phyloP scores from a whole-genome alignment of 495 filamentous ascomycete genomes.

The Aspergillus haitiensis region DNA sequence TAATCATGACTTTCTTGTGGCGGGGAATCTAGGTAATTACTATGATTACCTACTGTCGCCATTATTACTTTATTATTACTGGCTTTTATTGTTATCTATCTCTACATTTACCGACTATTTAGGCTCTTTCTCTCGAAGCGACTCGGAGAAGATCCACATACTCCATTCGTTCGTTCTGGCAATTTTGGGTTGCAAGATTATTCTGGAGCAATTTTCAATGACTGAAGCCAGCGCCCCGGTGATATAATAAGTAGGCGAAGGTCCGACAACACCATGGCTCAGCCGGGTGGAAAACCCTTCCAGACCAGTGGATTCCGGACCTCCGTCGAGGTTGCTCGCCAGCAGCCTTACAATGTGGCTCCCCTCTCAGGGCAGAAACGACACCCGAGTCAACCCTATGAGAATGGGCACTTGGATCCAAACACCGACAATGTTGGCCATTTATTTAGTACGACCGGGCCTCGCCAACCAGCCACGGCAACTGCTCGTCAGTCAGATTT shows the following conservation, averaged over 20 bases:
- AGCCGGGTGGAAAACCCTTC: conserved; percentile 28
- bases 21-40: too few relatives aligned
- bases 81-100: background rate
- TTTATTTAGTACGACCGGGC: background rate
- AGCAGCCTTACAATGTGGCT: conserved; percentile 38
- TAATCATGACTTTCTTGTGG: too few relatives aligned
- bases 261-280: conserved; percentile 29
- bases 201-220: background rate
- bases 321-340: conserved; percentile 46
- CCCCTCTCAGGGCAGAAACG: conserved; percentile 48
- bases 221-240: conserved; percentile 3
- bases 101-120: background rate
- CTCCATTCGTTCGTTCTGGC: background rate
- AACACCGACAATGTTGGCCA: conserved; percentile 13
- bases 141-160: background rate
- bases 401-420: conserved; percentile 12
- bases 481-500: conserved; percentile 18
- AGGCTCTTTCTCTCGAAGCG: background rate
- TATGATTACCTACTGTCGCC: too few relatives aligned
- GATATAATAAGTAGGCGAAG: background rate
- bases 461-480: conserved; percentile 15
- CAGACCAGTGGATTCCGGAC: conserved; percentile 49
- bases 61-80: conserved; percentile 1
- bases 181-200: too few relatives aligned
- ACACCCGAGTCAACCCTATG: conserved; percentile 24